Percentiles rank a stretch among this genome's conserved stretches.
Conservation (phyloP, 257 asterid species). For the Fraxinus excelsior region DNA sequence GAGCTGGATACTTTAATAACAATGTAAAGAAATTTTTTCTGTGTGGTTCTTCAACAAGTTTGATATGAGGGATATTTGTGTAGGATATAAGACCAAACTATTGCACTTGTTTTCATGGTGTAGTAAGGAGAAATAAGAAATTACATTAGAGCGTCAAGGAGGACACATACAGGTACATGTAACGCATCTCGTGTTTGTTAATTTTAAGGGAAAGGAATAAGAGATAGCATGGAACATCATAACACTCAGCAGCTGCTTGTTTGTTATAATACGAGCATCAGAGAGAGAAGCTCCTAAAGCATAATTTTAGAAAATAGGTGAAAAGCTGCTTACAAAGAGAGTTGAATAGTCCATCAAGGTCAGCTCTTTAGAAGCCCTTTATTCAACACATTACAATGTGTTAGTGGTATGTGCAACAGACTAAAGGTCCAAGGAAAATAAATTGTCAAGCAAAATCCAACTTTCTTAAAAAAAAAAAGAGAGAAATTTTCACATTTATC, state of each 20-base stretch:
- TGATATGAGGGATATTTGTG: too few relatives aligned
- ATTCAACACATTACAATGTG: not conserved
- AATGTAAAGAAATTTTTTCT: too few relatives aligned
- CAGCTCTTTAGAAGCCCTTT: not conserved
- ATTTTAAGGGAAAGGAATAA: too few relatives aligned
- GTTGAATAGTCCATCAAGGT: not conserved
- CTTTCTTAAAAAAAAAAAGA: not conserved
- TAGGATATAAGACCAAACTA: too few relatives aligned
- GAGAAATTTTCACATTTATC: not conserved
- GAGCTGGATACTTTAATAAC: too few relatives aligned
- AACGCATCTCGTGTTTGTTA: too few relatives aligned
- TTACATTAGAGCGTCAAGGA: too few relatives aligned
- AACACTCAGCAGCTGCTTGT: constrained; percentile 93
- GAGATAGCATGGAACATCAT: not conserved
- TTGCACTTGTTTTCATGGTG: too few relatives aligned
- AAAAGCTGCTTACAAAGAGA: not conserved
- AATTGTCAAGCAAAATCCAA: not conserved
- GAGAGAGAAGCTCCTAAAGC: too few relatives aligned
- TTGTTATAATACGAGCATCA: constrained; percentile 91
- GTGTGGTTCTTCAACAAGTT: too few relatives aligned
- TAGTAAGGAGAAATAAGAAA: too few relatives aligned
- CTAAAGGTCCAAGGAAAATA: constrained; percentile 10
- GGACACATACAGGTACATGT: too few relatives aligned
- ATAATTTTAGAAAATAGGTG: constrained; percentile 17
- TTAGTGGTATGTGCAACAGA: not conserved